Evolutionary conservation across 805 yeast species (phyloP), one percentile per base, ranked within the genome.

Genomic region (Grigorovia humatica): DNA sequence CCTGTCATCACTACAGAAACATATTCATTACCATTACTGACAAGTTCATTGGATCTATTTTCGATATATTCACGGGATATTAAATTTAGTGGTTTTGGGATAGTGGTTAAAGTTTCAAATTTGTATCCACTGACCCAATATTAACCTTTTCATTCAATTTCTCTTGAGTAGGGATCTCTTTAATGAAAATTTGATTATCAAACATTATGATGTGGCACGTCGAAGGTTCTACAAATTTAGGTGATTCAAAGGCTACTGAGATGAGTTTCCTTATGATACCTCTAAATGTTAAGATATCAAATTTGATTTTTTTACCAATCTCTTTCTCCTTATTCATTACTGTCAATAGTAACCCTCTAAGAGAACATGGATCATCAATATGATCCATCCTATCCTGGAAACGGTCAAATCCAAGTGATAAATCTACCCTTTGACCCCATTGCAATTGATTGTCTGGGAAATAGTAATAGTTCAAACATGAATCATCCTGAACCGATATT

Each of bases 1-100:
- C 96, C 93, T 0, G 96, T 83, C 58, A 79, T 76, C 5, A 89
- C 91, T 18, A 91, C 85, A 0, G 88, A 77, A 47, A 85, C 74
- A 63, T 81, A 89, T 68, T 91, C 96, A 59, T 83, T 88, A 45
- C 81, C 80, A 62, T 81, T 85, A 60, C 77, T 80, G 6, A 87
- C 91, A 1, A 71, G 67, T 49, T 74, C 72, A 56, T 78, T 78
- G 50, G 70, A 65, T 54, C 98, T 73, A 40, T 71, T 73, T 51
- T 88, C 96, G 48, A 93, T 80, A 48, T 74, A 77, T 4, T 73
- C 71, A 49, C 98, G 72, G 0, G 87, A 61, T 19, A 81, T 76
- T 47, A 79, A 74, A 0, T 82, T 75, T 83, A 96, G 81, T 1
- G 96, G 95, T 59, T 79, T 77, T 0, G 82, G 75, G 27, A 90